A percentile compares a stretch with the other conserved stretches of the same genome.
These are phyloP conservation scores for Alternaria metachromatica DNA, from an alignment of 2,329 filamentous ascomycete genomes.

Conservation along the genomic window DNA sequence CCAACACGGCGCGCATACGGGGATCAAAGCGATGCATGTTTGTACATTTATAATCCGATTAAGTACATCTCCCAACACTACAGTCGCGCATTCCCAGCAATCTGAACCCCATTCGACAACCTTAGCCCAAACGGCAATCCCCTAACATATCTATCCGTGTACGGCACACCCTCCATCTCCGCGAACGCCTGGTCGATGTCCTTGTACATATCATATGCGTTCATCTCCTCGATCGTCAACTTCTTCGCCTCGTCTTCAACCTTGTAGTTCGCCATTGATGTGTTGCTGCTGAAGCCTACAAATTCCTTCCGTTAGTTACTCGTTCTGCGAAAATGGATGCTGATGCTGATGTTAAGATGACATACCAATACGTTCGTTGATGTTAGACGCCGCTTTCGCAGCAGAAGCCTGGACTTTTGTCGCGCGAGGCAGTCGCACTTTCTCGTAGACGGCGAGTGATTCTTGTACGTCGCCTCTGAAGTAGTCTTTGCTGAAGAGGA, in stretches of 20 bases:
- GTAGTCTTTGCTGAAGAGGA: conserved; percentile 62
- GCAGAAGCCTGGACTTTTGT: conserved; percentile 49
- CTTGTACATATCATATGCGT: conserved; percentile 45
- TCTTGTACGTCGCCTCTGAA: conserved; percentile 48
- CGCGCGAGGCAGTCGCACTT: conserved; percentile 46
- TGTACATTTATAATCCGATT: no score
- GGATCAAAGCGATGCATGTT: no score
- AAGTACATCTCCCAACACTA: background rate
- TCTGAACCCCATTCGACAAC: conserved; percentile 13
- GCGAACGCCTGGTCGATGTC: conserved; percentile 24
- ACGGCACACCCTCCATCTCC: conserved; percentile 15
- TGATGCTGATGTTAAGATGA: no score
- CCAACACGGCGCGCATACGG: no score
- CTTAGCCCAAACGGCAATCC: conserved; percentile 17
- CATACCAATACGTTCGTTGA: conserved; percentile 54
- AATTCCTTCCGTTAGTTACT: background rate
- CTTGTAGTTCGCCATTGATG: conserved; percentile 62
- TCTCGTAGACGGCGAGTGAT: conserved; percentile 45
- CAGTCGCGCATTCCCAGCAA: background rate
- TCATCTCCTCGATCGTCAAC: conserved; percentile 74
- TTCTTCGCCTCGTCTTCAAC: conserved; percentile 67
- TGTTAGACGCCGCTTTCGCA: conserved; percentile 48
- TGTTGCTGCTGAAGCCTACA: conserved; percentile 66
- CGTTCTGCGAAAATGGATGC: background rate
- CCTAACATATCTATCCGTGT: conserved; percentile 7